Evolutionary conservation across 192 early-diverging fungal genomes (phyloP), one percentile per base, ranked within the genome.

Genomic region (Coemansia aciculifera): DNA sequence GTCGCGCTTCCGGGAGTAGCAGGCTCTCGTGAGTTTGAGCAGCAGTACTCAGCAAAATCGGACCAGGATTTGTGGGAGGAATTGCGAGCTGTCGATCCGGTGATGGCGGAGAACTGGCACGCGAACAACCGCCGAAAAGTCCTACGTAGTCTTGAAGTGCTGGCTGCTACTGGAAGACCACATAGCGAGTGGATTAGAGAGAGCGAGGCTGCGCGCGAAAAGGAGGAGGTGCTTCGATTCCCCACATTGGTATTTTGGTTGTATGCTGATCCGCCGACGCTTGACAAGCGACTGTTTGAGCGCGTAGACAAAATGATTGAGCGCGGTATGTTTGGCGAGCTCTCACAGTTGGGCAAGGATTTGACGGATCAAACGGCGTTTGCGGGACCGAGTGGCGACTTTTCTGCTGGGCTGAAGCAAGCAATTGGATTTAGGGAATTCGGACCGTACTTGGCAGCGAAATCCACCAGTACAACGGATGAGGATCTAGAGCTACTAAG

Each of bases 21-120:
- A 13, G 66, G 48, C 64, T 75, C 38, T 40, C 73, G 52, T 42
- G 64, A n/a, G 48, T 75, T 60, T 60, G 81, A 72, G 67, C 67
- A 46, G 40, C 27, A 49, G 61, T 67, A 63, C 6, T 56, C 8
- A 0, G 59, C 64, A 13, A 71, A 81, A 34, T 77, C 85, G 24
- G 87, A 90, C 9, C 42, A 51, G 21, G 77, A 85, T 7, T 69
- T 99, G 15, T 90, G 92, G 75, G 73, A 85, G 42, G 85, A 90
- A 63, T 75, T 99, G 24, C 63, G 83, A 59, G 61, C 73, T 23
- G 85, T 94, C 0, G 96, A 98, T 75, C 92, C 95, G 4, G 71
- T 85, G 6, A 97, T 96, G 93, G 93, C 93, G 1, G 87, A 87
- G 46, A 87, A 87, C 27, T 96, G 97, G 95, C 96, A 98, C 75